These are phyloP conservation scores for Oxytropis ochrocephala DNA, from an alignment of 306 rosid species.

Conservation along the genomic window DNA sequence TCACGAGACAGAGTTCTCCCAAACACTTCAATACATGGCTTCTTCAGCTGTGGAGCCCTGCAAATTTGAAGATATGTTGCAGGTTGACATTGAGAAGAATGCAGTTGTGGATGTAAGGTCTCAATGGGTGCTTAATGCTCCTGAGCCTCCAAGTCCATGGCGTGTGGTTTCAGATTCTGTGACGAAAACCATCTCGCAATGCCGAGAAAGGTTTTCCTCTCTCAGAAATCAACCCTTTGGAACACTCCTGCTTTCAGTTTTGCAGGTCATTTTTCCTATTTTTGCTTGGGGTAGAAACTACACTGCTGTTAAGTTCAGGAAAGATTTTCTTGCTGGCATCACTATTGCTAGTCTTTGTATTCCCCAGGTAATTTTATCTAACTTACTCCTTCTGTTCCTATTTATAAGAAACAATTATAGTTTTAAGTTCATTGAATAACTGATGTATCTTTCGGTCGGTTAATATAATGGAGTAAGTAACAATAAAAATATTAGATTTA, in stretches of 20 bases:
- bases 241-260: conserved; percentile 4
- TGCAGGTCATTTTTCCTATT: conserved; percentile 35
- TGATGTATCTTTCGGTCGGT: too few relatives aligned
- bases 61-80: conserved; percentile 5
- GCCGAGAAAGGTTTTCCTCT: conserved; percentile 1
- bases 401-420: too few relatives aligned
- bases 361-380: conserved; percentile 27
- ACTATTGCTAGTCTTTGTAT: conserved; percentile 43
- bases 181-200: conserved; percentile 3
- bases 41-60: conserved; percentile 7
- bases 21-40: conserved; percentile 47
- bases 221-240: neutral
- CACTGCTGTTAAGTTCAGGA: conserved; percentile 28
- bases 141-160: conserved; percentile 35
- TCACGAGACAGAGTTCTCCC: conserved; percentile 33
- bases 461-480: too few relatives aligned
- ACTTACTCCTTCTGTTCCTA: too few relatives aligned
- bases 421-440: too few relatives aligned
- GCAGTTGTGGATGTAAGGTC: conserved; percentile 12
- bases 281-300: conserved; percentile 37
- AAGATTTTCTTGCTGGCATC: conserved; percentile 40
- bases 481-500: neutral
- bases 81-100: conserved; percentile 27
- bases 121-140: conserved; percentile 39
- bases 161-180: conserved; percentile 13